phyloP scores from a whole-genome alignment of 192 early-diverging fungal genomes.

The Tieghemiomyces parasiticus region DNA sequence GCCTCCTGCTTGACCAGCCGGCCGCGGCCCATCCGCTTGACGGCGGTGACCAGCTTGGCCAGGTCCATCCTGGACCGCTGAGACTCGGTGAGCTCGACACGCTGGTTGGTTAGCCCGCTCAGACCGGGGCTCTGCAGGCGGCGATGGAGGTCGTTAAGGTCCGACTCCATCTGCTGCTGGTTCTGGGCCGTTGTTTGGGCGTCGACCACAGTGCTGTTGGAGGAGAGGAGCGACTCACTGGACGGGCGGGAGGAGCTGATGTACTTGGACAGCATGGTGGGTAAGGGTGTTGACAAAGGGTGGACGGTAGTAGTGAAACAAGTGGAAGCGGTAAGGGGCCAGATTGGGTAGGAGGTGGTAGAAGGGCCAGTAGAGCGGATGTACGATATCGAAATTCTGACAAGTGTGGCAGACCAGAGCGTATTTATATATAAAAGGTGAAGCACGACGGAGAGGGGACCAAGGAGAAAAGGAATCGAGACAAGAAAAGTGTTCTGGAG shows the following conservation, averaged over 20 bases:
- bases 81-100: neutral
- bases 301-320: no score
- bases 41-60: conserved; percentile 7
- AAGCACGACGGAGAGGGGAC: no score
- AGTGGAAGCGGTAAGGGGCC: no score
- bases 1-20: conserved; percentile 6
- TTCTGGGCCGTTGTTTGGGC: neutral
- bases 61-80: conserved; percentile 2
- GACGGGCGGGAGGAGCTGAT: neutral
- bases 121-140: conserved; percentile 7
- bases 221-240: neutral
- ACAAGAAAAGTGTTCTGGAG: no score
- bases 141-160: neutral
- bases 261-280: conserved; percentile 7
- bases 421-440: no score
- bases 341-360: no score
- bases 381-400: no score
- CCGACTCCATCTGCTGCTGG: neutral
- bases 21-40: conserved; percentile 1
- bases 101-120: conserved; percentile 1
- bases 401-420: no score
- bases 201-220: neutral
- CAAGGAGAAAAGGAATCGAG: no score
- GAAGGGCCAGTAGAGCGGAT: no score
- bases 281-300: no score